These are phyloP conservation scores for Chrysanthemum seticuspe DNA, from an alignment of 129 eudicot genomes.

Conservation along the genomic window DNA sequence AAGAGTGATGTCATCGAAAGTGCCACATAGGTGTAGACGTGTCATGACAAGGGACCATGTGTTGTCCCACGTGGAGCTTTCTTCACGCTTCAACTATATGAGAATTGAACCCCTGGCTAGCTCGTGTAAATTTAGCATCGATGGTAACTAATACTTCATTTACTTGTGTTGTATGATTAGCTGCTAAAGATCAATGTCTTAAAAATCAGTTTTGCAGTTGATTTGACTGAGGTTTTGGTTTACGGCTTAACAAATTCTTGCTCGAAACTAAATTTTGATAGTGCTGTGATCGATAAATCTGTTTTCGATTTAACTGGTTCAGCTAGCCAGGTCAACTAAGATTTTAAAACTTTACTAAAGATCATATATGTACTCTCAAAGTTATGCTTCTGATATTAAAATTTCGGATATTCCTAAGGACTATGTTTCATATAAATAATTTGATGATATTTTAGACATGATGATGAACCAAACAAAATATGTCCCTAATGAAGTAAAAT, in stretches of 20 bases:
- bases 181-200: background rate
- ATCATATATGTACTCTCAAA: no score
- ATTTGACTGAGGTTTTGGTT: no score
- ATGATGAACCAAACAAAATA: no score
- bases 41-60: constrained; percentile 31
- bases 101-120: background rate
- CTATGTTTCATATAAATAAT: background rate
- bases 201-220: no score
- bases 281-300: no score
- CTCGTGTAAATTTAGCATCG: background rate
- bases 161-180: background rate
- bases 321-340: background rate
- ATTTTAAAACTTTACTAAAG: no score
- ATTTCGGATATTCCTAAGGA: no score
- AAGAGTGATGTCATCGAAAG: constrained; percentile 21
- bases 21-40: constrained; percentile 40
- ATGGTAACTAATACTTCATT: background rate
- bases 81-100: constrained; percentile 25
- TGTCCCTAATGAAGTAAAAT: background rate
- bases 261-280: no score
- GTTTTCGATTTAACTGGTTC: no score
- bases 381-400: no score
- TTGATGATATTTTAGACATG: no score
- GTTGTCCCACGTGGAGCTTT: constrained; percentile 35
- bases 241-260: no score